Conservation (phyloP, 306 rosid species). For the Cucumis sativus region Cucumber_9930_V3 NC_026659.2:21213001-21213500, state of each 20-base stretch:
- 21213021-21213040: no score
- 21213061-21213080: no score
- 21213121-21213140: not conserved
- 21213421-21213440: not conserved
- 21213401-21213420: not conserved
- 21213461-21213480: conserved; percentile 36
- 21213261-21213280: not conserved
- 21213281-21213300: not conserved
- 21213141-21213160: not conserved
- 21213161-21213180: not conserved
- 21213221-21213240: not conserved
- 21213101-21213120: not conserved
- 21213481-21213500: conserved; percentile 48
- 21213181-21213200: conserved; percentile 24
- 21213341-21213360: not conserved
- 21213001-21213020: no score
- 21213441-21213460: not conserved
- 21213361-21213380: not conserved
- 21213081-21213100: not conserved
- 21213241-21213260: not conserved
- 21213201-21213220: conserved; percentile 9
- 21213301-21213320: not conserved
- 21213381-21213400: not conserved
- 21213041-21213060: no score
- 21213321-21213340: conserved; percentile 4